Base-by-base conservation (phyloP, 495 filamentous ascomycete species). In the Tetracladium setigerum region DNA sequence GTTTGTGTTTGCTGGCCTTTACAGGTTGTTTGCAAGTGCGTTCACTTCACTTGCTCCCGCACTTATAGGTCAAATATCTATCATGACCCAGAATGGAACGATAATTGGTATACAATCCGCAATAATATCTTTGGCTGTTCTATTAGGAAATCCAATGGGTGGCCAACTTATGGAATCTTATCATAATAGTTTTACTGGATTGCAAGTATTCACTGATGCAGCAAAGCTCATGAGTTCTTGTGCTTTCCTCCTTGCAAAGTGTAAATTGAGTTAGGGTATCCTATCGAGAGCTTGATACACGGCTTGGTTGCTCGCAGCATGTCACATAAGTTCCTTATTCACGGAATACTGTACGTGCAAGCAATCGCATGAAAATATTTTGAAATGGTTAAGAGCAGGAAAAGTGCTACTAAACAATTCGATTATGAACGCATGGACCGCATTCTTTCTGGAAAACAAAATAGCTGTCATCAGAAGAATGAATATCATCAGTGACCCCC, bases 1-100 rank as follows among this genome's bases (percentile, higher is more conserved):
- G 32, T 78, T 89, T 46, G 59, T 76, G 11, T 86, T 81, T 62
- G 72, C 76, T 1, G 73, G 71, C 1, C 50, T 86, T 0, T 87
- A 81, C 57, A 84, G 85, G 1, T 84, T 88, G 56, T 67, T 72
- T 18, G 82, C 80, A 1, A 83, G 85, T 10, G 78, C 80, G 3
- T 83, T 79, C 54, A 75, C 87, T 44, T 78, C 74, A 0, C 64
- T 87, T 34, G n/a, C n/a, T n/a, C n/a, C n/a, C n/a, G 31, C 31
- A 34, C 31, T 34, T 34, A 34, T 34, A 34, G 31, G 31, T 34
- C 31, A 34, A 34, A 34, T 34, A 34, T 34, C 31, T 34, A 34
- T 34, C n/a, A 34, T 34, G 31, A 34, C 9, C 31, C 31, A 34
- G 31, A 34, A 8, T n/a, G 31, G 31, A 34, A 34, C 31, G 31